A percentile compares a stretch with the other conserved stretches of the same genome.
These are phyloP conservation scores for Sordaria brevicollis DNA, from an alignment of 495 filamentous ascomycete species.

Conservation along the genomic window DNA sequence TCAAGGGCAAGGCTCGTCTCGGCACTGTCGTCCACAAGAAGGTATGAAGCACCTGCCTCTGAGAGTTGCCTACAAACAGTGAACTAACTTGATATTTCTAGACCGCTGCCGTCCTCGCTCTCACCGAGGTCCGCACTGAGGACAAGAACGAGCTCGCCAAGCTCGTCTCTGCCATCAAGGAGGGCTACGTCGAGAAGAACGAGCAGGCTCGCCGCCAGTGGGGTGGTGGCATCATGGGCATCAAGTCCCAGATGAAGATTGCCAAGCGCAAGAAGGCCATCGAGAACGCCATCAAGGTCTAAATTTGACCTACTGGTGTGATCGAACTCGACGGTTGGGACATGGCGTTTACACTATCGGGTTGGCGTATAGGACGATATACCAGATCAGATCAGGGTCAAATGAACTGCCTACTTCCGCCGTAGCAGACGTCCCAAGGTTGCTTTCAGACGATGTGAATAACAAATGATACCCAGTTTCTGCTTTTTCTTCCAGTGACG, in stretches of 20 bases:
- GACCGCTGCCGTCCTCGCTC: conserved; percentile 92
- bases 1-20: conserved; percentile 99
- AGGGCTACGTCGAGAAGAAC: conserved; percentile 93
- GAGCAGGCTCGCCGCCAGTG: conserved; percentile 88
- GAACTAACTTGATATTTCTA: conserved; percentile 25
- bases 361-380: conserved; percentile 28
- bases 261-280: conserved; percentile 96
- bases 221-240: conserved; percentile 99
- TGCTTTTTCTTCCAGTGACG: background rate
- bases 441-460: background rate
- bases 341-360: conserved; percentile 18
- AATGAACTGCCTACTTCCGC: conserved; percentile 25
- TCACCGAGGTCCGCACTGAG: conserved; percentile 93
- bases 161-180: conserved; percentile 93
- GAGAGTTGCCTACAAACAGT: background rate
- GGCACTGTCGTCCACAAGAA: conserved; percentile 99
- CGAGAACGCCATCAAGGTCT: conserved; percentile 92
- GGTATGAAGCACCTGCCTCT: conserved; percentile 35
- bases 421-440: conserved; percentile 1
- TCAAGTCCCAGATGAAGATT: conserved; percentile 84
- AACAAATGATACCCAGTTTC: background rate
- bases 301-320: conserved; percentile 26
- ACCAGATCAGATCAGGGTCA: conserved; percentile 28
- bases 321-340: conserved; percentile 12
- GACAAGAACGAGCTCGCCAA: conserved; percentile 97